phyloP scores from a whole-genome alignment of 164 flowering plant genomes.

The Saururus chinensis region DNA sequence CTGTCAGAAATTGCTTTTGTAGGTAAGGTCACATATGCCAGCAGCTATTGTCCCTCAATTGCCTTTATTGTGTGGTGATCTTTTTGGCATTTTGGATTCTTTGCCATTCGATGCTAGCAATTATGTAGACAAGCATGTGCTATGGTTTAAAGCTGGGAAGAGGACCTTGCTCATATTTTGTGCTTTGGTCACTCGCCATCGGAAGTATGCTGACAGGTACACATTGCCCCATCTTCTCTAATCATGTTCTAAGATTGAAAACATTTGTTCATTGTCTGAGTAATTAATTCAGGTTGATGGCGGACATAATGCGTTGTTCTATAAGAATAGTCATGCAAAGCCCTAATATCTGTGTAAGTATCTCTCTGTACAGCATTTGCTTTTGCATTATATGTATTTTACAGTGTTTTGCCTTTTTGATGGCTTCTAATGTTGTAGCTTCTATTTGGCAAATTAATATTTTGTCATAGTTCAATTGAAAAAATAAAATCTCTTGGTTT shows the following conservation, averaged over 20 bases:
- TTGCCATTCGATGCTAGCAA: constrained; percentile 28
- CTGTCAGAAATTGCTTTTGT: constrained; percentile 12
- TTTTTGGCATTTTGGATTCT: constrained; percentile 40
- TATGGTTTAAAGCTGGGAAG: constrained; percentile 61
- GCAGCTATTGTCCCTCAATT: constrained; percentile 45
- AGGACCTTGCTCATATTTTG: constrained; percentile 60
- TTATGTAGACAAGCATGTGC: constrained; percentile 21
- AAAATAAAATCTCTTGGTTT: neutral
- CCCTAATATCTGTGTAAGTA: constrained; percentile 42
- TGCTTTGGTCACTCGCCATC: constrained; percentile 59
- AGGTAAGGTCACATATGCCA: constrained; percentile 85
- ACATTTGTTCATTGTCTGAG: neutral
- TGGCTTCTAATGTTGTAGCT: neutral
- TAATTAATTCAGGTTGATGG: constrained; percentile 54
- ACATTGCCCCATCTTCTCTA: neutral
- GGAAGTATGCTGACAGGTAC: constrained; percentile 69
- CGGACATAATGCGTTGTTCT: constrained; percentile 42
- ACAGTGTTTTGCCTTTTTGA: neutral
- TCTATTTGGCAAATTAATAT: neutral
- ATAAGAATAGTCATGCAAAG: constrained; percentile 40
- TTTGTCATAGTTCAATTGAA: neutral
- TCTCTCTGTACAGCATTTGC: neutral
- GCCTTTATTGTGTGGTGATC: constrained; percentile 45
- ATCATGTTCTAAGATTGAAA: too few species aligned
- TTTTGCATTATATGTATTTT: too few species aligned